These are phyloP conservation scores for Sclerotinia sclerotiorum DNA, from an alignment of 2,329 filamentous ascomycete genomes.

Conservation along the genomic window DNA sequence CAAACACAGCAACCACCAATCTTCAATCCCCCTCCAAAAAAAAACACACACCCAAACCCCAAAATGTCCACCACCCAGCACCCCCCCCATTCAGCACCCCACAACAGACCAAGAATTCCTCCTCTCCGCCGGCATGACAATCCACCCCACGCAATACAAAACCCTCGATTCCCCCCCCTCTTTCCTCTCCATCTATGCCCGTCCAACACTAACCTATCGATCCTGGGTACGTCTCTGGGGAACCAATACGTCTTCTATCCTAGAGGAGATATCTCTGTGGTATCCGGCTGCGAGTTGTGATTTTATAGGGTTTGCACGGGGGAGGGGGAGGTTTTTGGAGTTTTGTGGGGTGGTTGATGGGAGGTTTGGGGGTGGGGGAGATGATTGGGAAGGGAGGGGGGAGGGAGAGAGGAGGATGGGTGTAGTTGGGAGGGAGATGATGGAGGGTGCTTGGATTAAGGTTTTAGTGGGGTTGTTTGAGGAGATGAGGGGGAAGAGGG, in stretches of 20 bases:
- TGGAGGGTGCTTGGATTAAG: constrained; percentile 8
- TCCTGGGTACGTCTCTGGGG: constrained; percentile 10
- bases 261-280: not conserved
- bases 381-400: not conserved
- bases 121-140: not conserved
- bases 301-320: not conserved
- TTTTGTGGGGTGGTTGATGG: constrained; percentile 7
- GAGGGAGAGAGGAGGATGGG: too few relatives aligned
- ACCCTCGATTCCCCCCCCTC: not conserved
- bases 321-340: not conserved
- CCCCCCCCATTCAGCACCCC: not conserved
- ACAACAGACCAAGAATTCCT: constrained; percentile 7
- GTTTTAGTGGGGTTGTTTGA: constrained; percentile 1
- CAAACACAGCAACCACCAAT: too few relatives aligned
- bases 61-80: not conserved
- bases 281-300: not conserved
- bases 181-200: not conserved
- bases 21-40: not conserved
- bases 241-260: not conserved
- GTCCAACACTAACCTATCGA: not conserved
- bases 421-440: not conserved
- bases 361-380: not conserved
- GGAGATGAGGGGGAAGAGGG: not conserved
- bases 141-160: not conserved
- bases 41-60: too few relatives aligned